phyloP scores from a whole-genome alignment of 2,329 filamentous ascomycete species.

The Fusarium beomiforme region DNA sequence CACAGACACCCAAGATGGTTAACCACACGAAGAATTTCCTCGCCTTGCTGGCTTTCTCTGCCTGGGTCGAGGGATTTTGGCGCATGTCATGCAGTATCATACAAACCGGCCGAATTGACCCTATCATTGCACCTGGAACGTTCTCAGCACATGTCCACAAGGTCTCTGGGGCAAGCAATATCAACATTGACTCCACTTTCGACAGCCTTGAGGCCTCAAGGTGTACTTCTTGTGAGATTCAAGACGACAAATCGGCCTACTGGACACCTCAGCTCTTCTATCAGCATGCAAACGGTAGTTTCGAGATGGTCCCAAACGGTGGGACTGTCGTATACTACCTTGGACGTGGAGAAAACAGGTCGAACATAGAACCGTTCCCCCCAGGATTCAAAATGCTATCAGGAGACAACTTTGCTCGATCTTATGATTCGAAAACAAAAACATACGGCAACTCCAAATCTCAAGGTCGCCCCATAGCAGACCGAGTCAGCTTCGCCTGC shows the following conservation, averaged over 20 bases:
- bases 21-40: constrained; percentile 11
- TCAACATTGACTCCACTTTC: constrained; percentile 21
- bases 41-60: constrained; percentile 11
- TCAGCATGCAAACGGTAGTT: constrained; percentile 35
- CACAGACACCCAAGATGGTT: constrained; percentile 13
- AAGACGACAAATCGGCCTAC: constrained; percentile 40
- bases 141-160: constrained; percentile 38
- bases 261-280: constrained; percentile 40
- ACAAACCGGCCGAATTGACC: constrained; percentile 36
- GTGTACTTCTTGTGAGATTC: constrained; percentile 38
- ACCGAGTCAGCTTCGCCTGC: constrained; percentile 40
- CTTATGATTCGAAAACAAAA: constrained; percentile 30
- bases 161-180: constrained; percentile 38
- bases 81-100: constrained; percentile 40
- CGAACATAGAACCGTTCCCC: constrained; percentile 37
- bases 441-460: constrained; percentile 26
- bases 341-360: constrained; percentile 36
- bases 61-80: constrained; percentile 34
- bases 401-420: constrained; percentile 26
- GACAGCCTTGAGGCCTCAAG: constrained; percentile 30
- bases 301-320: constrained; percentile 37
- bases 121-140: constrained; percentile 31
- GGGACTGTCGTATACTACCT: constrained; percentile 39
- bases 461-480: constrained; percentile 25
- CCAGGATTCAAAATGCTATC: constrained; percentile 39